Evolutionary conservation across 768 basidiomycete species (phyloP).

Genomic region (Termitomyces sp.): DNA sequence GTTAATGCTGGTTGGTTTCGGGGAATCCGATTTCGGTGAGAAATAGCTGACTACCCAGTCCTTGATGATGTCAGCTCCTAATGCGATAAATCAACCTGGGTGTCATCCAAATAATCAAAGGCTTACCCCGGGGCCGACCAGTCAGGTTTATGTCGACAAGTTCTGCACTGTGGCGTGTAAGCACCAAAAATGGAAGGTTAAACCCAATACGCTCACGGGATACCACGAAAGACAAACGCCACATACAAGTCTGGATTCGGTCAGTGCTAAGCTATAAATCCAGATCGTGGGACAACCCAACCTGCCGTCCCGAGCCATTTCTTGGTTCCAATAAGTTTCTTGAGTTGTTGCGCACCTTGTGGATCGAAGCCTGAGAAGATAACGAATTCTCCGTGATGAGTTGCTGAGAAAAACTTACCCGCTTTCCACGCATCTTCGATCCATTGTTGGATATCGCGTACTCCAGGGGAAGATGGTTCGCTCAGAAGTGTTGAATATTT

Average conservation of each 20-base stretch:
- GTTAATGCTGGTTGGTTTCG: slow-evolving; percentile 34
- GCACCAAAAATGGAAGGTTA: background rate
- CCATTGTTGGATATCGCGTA: slow-evolving; percentile 71
- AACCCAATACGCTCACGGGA: slow-evolving; percentile 57
- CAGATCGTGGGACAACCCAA: slow-evolving; percentile 19
- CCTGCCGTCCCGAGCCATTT: slow-evolving; percentile 85
- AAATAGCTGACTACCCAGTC: slow-evolving; percentile 82
- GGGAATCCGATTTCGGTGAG: slow-evolving; percentile 19
- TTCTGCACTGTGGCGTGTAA: slow-evolving; percentile 34
- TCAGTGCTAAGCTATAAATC: background rate
- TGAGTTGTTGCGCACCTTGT: slow-evolving; percentile 60
- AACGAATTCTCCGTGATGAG: background rate
- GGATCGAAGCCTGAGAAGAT: slow-evolving; percentile 56
- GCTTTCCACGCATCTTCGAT: slow-evolving; percentile 78
- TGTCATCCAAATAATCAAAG: background rate
- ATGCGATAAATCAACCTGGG: slow-evolving; percentile 8
- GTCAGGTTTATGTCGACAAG: slow-evolving; percentile 62
- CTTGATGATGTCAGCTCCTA: slow-evolving; percentile 40
- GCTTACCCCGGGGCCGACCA: slow-evolving; percentile 37
- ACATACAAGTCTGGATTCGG: slow-evolving; percentile 58
- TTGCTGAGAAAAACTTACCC: slow-evolving; percentile 32
- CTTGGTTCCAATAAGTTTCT: slow-evolving; percentile 45
- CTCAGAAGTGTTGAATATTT: slow-evolving; percentile 59
- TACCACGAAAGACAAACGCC: slow-evolving; percentile 71
- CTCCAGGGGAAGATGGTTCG: slow-evolving; percentile 53